Percentiles rank a stretch among this genome's conserved stretches.
phyloP scores from a whole-genome alignment of 73 alveolate genomes.

The Paramecium tetraurelia region DNA sequence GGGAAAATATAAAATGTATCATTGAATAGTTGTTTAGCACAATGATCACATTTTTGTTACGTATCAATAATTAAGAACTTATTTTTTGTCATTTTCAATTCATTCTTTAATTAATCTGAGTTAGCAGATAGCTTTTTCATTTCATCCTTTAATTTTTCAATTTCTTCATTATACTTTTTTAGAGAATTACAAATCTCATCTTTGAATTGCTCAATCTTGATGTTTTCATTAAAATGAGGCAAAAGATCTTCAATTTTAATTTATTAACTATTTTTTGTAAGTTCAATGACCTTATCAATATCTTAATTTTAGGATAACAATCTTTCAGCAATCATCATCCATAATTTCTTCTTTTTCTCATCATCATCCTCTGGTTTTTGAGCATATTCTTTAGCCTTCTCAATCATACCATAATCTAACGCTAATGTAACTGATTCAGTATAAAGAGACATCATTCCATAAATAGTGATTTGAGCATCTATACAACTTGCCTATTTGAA shows the following conservation, averaged over 20 bases:
- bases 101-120: constrained; percentile 88
- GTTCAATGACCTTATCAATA: constrained; percentile 78
- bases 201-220: constrained; percentile 91
- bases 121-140: constrained; percentile 85
- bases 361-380: constrained; percentile 81
- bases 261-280: constrained; percentile 82
- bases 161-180: constrained; percentile 88
- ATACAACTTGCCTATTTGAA: constrained; percentile 84
- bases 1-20: constrained; percentile 87
- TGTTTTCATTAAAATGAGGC: constrained; percentile 91
- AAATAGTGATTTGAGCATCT: constrained; percentile 79
- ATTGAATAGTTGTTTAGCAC: constrained; percentile 69
- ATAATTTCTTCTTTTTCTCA: constrained; percentile 88
- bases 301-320: constrained; percentile 76
- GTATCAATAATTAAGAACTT: constrained; percentile 86
- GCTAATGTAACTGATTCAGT: constrained; percentile 95
- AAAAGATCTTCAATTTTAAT: constrained; percentile 96
- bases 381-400: constrained; percentile 93
- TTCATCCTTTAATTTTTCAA: constrained; percentile 85
- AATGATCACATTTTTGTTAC: constrained; percentile 78
- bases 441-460: constrained; percentile 92
- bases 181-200: constrained; percentile 93
- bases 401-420: constrained; percentile 79
- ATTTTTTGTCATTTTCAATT: constrained; percentile 86
- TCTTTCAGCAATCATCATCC: constrained; percentile 92